Percentiles rank a stretch among this genome's conserved stretches.
Evolutionary conservation across 768 basidiomycete genomes (phyloP).

Genomic region (Russula vinacea): DNA sequence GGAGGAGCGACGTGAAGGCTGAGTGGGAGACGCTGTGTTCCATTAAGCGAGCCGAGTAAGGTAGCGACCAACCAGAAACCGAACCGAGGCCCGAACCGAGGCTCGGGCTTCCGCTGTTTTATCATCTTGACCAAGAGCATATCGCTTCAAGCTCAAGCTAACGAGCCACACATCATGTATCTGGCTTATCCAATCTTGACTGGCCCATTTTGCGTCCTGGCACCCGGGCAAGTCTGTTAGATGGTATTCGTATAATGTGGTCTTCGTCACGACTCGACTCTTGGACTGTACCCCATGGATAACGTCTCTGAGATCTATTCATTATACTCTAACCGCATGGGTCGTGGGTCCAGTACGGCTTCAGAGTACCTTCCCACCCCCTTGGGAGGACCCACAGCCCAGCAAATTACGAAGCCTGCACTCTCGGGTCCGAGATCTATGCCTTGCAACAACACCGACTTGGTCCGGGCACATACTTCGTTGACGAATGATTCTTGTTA

Average conservation of each 20-base stretch:
- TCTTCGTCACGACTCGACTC: not conserved
- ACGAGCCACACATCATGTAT: not conserved
- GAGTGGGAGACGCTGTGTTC: not conserved
- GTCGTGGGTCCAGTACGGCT: constrained; percentile 8
- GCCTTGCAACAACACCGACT: constrained; percentile 4
- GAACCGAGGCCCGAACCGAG: too few relatives aligned
- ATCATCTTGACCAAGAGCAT: not conserved
- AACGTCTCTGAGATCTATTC: constrained; percentile 29
- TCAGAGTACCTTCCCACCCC: constrained; percentile 22
- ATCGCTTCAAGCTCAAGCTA: not conserved
- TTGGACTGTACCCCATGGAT: constrained; percentile 14
- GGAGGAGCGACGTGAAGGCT: not conserved
- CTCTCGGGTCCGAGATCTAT: constrained; percentile 23
- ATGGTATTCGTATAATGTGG: not conserved
- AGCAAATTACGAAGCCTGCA: not conserved
- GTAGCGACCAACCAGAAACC: too few relatives aligned
- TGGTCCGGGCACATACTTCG: constrained; percentile 20
- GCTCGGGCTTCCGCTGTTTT: not conserved
- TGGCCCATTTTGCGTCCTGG: not conserved
- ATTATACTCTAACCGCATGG: constrained; percentile 24
- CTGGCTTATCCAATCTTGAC: not conserved
- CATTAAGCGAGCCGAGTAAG: not conserved
- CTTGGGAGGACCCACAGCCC: constrained; percentile 7
- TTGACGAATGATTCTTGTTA: constrained; percentile 13
- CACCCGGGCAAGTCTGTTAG: constrained; percentile 3